Conservation (phyloP, 441 rosid genomes). For the Raphanus hybrid region DNA sequence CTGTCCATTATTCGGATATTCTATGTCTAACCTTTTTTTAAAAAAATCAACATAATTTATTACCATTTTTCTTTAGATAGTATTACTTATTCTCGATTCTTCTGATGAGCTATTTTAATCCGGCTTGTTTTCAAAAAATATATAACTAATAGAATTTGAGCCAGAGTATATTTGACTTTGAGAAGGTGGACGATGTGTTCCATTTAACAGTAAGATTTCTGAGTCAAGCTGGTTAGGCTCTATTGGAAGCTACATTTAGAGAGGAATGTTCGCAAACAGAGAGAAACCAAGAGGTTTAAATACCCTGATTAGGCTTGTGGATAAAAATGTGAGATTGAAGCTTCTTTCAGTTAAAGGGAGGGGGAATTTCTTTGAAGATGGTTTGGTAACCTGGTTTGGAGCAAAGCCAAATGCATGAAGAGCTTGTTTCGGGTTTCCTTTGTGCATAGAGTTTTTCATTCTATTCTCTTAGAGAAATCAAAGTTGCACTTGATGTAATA, state of each 20-base stretch:
- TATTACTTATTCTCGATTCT: neutral
- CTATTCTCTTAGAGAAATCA: no score
- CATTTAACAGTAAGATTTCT: neutral
- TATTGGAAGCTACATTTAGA: conserved; percentile 7
- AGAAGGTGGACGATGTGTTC: neutral
- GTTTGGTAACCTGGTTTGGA: no score
- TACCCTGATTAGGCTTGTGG: no score
- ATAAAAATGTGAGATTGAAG: neutral
- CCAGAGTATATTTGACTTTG: neutral
- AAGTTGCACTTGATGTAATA: no score
- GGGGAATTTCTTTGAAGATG: no score
- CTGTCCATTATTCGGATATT: neutral
- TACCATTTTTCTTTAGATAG: neutral
- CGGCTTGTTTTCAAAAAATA: neutral
- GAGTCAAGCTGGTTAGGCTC: conserved; percentile 26
- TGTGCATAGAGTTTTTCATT: no score
- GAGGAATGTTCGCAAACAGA: no score
- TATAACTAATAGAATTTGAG: neutral
- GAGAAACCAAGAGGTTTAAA: no score
- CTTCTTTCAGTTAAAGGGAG: neutral
- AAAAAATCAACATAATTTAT: neutral
- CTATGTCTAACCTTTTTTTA: neutral
- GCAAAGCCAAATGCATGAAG: no score
- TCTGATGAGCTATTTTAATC: neutral
- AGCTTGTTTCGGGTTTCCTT: no score